phyloP scores from a whole-genome alignment of 192 early-diverging fungal genomes.

The Pecoramyces ruminantium region DNA sequence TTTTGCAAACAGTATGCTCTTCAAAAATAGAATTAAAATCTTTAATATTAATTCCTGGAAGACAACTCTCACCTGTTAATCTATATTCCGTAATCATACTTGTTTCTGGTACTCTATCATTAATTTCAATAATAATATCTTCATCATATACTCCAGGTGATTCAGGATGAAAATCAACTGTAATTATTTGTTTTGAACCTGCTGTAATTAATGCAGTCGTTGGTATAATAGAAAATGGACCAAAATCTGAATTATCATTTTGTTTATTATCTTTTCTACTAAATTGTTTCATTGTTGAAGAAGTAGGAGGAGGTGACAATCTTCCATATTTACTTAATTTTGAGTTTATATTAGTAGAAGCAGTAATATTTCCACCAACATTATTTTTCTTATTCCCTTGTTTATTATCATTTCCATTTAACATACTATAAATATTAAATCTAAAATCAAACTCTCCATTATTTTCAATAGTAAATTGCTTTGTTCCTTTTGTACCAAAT shows the following conservation, averaged over 20 bases:
- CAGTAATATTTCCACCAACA: constrained; percentile 10
- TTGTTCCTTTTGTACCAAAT: constrained; percentile 29
- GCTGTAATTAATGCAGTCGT: constrained; percentile 23
- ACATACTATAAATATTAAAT: constrained; percentile 32
- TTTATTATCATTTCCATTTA: constrained; percentile 15
- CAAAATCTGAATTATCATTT: constrained; percentile 33
- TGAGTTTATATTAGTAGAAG: constrained; percentile 6
- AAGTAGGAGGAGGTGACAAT: constrained; percentile 17
- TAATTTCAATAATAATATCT: constrained; percentile 33
- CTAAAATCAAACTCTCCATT: constrained; percentile 44
- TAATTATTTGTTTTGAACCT: constrained; percentile 31
- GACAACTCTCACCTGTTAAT: constrained; percentile 32
- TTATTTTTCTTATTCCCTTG: constrained; percentile 14
- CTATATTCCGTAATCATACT: constrained; percentile 29
- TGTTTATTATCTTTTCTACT: constrained; percentile 33
- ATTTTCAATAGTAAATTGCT: constrained; percentile 40
- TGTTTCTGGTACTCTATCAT: constrained; percentile 22
- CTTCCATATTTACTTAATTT: constrained; percentile 14
- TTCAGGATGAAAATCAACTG: constrained; percentile 43
- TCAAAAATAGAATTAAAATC: constrained; percentile 41
- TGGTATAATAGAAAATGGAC: constrained; percentile 37
- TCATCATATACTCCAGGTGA: constrained; percentile 35
- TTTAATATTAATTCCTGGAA: constrained; percentile 39
- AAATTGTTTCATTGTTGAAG: constrained; percentile 7
- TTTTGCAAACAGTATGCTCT: constrained; percentile 39